These are phyloP conservation scores for Trametes sanguinea DNA, from an alignment of 768 basidiomycete species.

Conservation along the genomic window DNA sequence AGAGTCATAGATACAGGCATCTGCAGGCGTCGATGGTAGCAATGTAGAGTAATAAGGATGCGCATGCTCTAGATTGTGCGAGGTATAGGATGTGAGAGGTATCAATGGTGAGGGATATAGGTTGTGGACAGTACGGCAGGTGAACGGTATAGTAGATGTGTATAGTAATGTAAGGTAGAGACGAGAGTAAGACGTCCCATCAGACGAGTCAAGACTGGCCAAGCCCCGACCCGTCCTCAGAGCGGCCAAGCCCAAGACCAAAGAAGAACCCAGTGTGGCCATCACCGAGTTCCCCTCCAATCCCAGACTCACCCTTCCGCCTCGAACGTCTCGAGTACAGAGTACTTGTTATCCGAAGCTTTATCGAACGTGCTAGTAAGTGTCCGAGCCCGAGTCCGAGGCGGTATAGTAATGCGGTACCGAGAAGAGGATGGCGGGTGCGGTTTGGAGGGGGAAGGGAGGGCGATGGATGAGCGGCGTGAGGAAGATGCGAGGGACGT, in stretches of 20 bases:
- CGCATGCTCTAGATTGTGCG: no score
- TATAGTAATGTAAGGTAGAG: background rate
- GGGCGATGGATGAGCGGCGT: background rate
- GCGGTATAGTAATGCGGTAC: background rate
- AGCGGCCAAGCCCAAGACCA: background rate
- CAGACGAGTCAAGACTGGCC: conserved; percentile 3
- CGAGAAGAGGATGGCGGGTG: background rate
- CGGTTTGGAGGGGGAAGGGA: background rate
- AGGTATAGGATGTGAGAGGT: no score
- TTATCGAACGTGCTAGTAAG: background rate
- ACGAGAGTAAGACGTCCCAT: background rate
- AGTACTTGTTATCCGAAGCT: background rate
- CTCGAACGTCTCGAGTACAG: conserved; percentile 9
- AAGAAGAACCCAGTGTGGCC: conserved; percentile 3
- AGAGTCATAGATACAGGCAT: no score
- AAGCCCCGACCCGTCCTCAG: background rate
- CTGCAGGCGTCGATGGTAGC: no score
- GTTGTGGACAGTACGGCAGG: no score
- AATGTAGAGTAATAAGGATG: no score
- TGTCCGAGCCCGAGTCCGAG: background rate
- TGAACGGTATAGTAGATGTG: background rate
- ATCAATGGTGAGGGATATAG: no score
- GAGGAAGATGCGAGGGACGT: background rate
- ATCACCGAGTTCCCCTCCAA: conserved; percentile 1
- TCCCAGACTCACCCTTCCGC: conserved; percentile 2